Conservation (phyloP, 177 flowering plant species). For the Tripterygium wilfordii region DNA sequence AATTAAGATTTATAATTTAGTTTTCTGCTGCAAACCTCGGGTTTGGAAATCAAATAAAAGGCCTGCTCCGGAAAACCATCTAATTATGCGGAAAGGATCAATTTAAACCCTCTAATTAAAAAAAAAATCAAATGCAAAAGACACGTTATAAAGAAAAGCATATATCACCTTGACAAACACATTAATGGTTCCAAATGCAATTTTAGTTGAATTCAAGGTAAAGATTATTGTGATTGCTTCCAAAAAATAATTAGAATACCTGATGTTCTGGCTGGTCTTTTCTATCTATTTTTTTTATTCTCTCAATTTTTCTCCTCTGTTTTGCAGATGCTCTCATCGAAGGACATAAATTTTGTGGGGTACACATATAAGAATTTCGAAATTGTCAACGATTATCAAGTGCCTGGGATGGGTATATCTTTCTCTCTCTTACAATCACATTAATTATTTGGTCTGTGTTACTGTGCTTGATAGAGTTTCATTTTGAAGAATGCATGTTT, state of each 20-base stretch:
- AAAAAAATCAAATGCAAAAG: too few species aligned
- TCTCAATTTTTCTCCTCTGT: slow-evolving; percentile 1
- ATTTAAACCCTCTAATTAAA: too few species aligned
- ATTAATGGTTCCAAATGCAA: too few species aligned
- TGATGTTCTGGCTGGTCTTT: neutral
- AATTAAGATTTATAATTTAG: too few species aligned
- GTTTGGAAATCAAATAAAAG: too few species aligned
- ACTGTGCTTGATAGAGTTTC: neutral
- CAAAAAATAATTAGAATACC: neutral
- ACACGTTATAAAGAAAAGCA: too few species aligned
- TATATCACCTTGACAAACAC: too few species aligned
- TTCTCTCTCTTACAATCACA: slow-evolving; percentile 11
- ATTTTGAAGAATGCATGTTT: neutral
- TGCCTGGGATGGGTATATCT: slow-evolving; percentile 84
- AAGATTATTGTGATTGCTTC: neutral
- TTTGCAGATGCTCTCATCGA: slow-evolving; percentile 75
- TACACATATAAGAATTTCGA: slow-evolving; percentile 98
- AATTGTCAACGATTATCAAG: slow-evolving; percentile 91
- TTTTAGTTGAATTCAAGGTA: too few species aligned
- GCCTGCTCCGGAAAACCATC: too few species aligned
- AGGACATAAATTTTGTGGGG: slow-evolving; percentile 94
- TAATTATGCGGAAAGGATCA: too few species aligned
- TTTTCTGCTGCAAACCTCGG: too few species aligned
- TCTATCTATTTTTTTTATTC: neutral
- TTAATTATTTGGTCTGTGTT: neutral